These are phyloP conservation scores for Coniochaeta sp. DNA, from an alignment of 2,329 filamentous ascomycete species.

Conservation along the genomic window DNA sequence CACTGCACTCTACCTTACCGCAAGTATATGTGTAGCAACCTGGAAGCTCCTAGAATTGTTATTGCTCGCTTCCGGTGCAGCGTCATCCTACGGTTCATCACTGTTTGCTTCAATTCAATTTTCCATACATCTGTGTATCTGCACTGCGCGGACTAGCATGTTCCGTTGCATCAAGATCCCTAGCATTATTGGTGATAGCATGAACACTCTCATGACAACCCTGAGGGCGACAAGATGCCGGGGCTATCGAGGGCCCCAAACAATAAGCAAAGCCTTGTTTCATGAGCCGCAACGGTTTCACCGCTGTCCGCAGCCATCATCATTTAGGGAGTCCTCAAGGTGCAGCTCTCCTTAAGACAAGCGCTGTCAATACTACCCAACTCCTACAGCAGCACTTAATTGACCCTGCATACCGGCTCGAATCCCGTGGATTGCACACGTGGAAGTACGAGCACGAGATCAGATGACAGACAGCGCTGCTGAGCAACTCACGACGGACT, in stretches of 20 bases:
- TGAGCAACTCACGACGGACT: not conserved
- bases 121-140: too few species aligned
- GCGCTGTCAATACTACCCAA: not conserved
- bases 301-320: not conserved
- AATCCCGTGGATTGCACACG: not conserved
- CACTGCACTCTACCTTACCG: not conserved
- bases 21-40: too few species aligned
- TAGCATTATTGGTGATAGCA: too few species aligned
- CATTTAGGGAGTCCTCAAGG: not conserved
- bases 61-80: not conserved
- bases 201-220: not conserved
- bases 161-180: too few species aligned
- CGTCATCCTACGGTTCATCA: too few species aligned
- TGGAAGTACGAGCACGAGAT: not conserved
- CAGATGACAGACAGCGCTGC: not conserved
- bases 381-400: not conserved
- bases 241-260: not conserved
- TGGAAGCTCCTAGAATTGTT: not conserved
- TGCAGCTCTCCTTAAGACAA: not conserved
- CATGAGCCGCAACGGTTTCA: conserved; percentile 3
- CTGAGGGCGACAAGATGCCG: not conserved
- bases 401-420: not conserved
- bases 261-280: not conserved
- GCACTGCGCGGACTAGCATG: too few species aligned
- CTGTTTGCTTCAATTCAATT: too few species aligned